Evolutionary conservation across 2,329 filamentous ascomycete species (phyloP).

Genomic region (Neodidymelliopsis sp.): DNA sequence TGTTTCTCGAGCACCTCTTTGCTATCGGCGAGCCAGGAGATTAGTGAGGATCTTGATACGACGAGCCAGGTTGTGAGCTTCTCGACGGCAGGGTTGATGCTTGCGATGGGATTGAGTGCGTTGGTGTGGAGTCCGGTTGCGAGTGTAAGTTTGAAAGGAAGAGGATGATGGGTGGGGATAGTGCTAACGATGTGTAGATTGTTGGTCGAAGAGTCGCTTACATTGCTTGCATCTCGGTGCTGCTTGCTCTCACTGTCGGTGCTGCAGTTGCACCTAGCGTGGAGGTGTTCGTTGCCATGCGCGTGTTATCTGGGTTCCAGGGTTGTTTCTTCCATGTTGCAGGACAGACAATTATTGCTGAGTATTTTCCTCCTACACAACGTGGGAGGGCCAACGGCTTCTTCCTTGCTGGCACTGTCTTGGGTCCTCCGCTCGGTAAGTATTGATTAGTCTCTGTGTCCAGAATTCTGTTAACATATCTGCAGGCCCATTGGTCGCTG

Average conservation of each 20-base stretch:
- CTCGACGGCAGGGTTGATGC: conserved; percentile 23
- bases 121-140: conserved; percentile 26
- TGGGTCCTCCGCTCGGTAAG: conserved; percentile 51
- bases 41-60: conserved; percentile 49
- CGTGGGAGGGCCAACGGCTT: conserved; percentile 55
- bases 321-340: conserved; percentile 29
- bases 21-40: conserved; percentile 51
- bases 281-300: conserved; percentile 23
- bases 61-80: conserved; percentile 29
- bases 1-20: conserved; percentile 55
- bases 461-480: background rate
- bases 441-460: background rate
- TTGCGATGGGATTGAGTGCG: conserved; percentile 25
- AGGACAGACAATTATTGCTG: conserved; percentile 26
- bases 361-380: conserved; percentile 39
- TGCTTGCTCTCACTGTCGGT: conserved; percentile 22
- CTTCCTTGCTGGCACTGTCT: conserved; percentile 54
- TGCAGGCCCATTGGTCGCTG: conserved; percentile 39
- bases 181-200: conserved; percentile 8
- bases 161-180: background rate
- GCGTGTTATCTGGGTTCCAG: conserved; percentile 23
- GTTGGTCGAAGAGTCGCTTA: conserved; percentile 21
- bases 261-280: conserved; percentile 22
- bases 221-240: conserved; percentile 16
- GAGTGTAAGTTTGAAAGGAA: conserved; percentile 5